phyloP scores from a whole-genome alignment of 2,329 filamentous ascomycete genomes.

The Aureobasidium sp. region DNA sequence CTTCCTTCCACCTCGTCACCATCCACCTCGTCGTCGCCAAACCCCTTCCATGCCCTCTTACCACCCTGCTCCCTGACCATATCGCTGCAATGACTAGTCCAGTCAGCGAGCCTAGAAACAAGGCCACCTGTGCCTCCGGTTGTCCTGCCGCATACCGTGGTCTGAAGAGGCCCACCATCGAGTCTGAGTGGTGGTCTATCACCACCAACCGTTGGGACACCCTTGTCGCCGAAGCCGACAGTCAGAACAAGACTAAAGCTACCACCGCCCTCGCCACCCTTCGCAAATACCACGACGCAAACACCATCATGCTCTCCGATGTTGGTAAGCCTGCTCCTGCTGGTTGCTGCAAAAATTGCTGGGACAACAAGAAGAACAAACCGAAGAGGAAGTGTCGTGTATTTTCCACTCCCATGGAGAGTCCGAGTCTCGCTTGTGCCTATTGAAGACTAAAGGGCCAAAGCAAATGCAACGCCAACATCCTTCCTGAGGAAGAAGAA shows the following conservation, averaged over 20 bases:
- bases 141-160: neutral
- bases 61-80: neutral
- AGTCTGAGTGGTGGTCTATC: neutral
- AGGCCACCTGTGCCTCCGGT: neutral
- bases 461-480: neutral
- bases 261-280: neutral
- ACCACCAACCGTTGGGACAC: neutral
- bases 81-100: neutral
- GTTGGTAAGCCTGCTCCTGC: neutral
- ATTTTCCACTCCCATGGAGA: neutral
- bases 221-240: neutral
- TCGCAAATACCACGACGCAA: neutral
- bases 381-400: neutral
- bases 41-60: neutral
- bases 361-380: neutral
- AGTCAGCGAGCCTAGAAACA: neutral
- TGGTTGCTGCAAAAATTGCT: neutral
- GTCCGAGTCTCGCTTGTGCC: neutral
- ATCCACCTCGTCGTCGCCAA: neutral
- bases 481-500: neutral
- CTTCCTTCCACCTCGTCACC: neutral
- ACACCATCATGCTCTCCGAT: neutral
- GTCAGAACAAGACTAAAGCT: neutral
- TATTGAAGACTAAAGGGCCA: neutral
- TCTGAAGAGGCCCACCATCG: neutral